phyloP scores from a whole-genome alignment of 305 asterid species.

The Ilex paraguariensis region DNA sequence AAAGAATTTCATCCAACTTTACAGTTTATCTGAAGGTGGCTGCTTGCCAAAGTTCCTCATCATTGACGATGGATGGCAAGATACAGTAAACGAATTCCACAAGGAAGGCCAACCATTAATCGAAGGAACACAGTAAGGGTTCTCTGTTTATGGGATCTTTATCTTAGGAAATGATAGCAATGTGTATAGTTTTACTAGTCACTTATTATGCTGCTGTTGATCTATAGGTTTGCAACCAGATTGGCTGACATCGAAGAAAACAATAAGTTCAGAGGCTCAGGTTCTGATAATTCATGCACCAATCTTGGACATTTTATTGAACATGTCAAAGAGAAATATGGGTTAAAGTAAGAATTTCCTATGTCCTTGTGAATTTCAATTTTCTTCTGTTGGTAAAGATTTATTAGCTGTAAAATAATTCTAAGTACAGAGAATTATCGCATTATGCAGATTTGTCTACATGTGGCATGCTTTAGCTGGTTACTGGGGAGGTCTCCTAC shows the following conservation, averaged over 20 bases:
- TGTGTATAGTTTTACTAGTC: neutral
- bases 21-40: constrained; percentile 36
- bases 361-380: neutral
- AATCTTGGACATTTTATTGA: constrained; percentile 42
- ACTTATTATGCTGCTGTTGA: neutral
- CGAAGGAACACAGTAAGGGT: constrained; percentile 34
- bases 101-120: constrained; percentile 30
- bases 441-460: constrained; percentile 35
- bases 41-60: constrained; percentile 38
- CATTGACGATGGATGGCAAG: constrained; percentile 53
- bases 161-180: constrained; percentile 1
- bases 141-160: constrained; percentile 2
- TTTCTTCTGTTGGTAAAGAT: neutral
- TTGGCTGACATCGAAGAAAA: constrained; percentile 51
- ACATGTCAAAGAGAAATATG: constrained; percentile 41
- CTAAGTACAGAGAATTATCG: neutral
- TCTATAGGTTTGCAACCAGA: constrained; percentile 54
- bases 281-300: constrained; percentile 18
- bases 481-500: constrained; percentile 67
- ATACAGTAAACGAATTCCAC: constrained; percentile 35
- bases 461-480: constrained; percentile 65
- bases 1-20: too few relatives aligned
- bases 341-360: constrained; percentile 34
- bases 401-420: neutral
- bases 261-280: constrained; percentile 39